phyloP scores from a whole-genome alignment of 306 rosid species.

The Pyrus communis region DNA sequence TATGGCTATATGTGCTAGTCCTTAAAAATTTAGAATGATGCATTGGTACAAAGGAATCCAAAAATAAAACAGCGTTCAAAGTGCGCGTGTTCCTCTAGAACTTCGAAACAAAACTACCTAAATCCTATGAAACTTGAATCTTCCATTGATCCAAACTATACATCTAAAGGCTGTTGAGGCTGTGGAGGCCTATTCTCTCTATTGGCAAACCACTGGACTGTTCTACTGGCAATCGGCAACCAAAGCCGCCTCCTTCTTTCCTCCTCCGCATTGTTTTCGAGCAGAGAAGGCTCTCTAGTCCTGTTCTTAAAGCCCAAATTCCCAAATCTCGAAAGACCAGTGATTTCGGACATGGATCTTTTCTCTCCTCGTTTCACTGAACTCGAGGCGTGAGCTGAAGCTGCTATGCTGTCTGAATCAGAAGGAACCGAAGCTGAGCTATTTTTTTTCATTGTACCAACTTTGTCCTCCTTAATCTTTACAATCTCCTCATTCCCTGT shows the following conservation, averaged over 20 bases:
- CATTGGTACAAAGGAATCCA: not conserved
- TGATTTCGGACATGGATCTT: slow-evolving; percentile 86
- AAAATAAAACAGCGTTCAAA: not conserved
- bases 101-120: not conserved
- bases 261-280: slow-evolving; percentile 40
- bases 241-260: slow-evolving; percentile 66
- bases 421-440: slow-evolving; percentile 21
- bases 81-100: not conserved
- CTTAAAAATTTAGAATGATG: not conserved
- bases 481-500: slow-evolving; percentile 29
- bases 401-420: slow-evolving; percentile 11
- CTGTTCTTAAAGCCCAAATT: slow-evolving; percentile 31
- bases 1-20: not conserved
- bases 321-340: slow-evolving; percentile 55
- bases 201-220: slow-evolving; percentile 86
- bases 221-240: slow-evolving; percentile 82
- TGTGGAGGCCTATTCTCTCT: slow-evolving; percentile 62
- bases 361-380: slow-evolving; percentile 30
- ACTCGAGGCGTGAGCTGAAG: slow-evolving; percentile 23
- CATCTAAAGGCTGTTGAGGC: slow-evolving; percentile 39
- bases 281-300: slow-evolving; percentile 28
- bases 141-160: slow-evolving; percentile 20
- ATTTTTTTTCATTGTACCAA: slow-evolving; percentile 23
- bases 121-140: not conserved
- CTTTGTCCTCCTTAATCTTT: slow-evolving; percentile 51